phyloP scores from a whole-genome alignment of 305 asterid species.

The Rubia tinctorum region DNA sequence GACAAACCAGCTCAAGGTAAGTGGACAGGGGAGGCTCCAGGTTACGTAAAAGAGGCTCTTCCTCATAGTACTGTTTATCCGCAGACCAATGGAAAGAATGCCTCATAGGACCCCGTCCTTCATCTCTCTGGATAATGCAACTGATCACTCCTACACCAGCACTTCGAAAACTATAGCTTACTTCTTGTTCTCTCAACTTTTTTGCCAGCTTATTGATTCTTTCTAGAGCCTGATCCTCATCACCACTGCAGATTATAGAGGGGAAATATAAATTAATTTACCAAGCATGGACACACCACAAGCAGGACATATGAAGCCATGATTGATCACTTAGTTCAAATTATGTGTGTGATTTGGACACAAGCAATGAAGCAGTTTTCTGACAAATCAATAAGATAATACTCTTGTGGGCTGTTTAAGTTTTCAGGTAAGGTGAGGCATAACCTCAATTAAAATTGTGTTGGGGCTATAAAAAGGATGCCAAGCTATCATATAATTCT shows the following conservation, averaged over 20 bases:
- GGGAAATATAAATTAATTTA: slow-evolving; percentile 2
- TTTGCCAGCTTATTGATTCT: slow-evolving; percentile 88
- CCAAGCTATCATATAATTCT: background rate
- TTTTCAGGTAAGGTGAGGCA: background rate
- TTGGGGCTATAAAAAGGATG: background rate
- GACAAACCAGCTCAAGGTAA: slow-evolving; percentile 91
- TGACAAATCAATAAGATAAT: no score
- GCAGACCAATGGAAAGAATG: slow-evolving; percentile 94
- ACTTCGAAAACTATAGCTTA: slow-evolving; percentile 73
- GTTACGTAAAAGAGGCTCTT: slow-evolving; percentile 92
- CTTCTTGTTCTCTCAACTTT: slow-evolving; percentile 81
- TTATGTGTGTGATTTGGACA: background rate
- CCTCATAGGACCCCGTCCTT: slow-evolving; percentile 98
- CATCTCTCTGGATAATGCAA: slow-evolving; percentile 97
- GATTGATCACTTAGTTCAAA: background rate
- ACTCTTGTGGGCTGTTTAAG: background rate
- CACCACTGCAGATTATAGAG: slow-evolving; percentile 62
- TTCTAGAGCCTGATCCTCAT: slow-evolving; percentile 99
- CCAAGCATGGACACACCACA: background rate
- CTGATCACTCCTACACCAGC: slow-evolving; percentile 88
- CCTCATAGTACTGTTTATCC: slow-evolving; percentile 69
- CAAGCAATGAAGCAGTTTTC: slow-evolving; percentile 3
- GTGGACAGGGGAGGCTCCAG: slow-evolving; percentile 97
- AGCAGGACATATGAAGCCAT: background rate
- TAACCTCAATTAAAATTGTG: background rate